Evolutionary conservation across 768 basidiomycete genomes (phyloP), one percentile per base, ranked within the genome.

Genomic region (Mycena epipterygia): DNA sequence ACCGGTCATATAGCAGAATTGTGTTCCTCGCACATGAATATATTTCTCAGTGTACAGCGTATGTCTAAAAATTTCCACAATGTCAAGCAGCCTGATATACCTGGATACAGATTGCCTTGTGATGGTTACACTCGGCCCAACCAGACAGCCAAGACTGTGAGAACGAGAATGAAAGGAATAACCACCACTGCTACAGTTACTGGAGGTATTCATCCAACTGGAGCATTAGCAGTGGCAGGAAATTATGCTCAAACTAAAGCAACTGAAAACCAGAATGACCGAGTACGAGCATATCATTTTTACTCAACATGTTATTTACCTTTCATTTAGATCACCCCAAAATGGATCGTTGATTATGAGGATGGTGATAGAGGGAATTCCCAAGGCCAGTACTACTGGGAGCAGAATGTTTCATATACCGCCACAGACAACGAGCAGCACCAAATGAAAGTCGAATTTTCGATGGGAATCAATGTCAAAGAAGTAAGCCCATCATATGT

Each of bases 1-100:
- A 64, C 21, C 49, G 51, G 35, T 64, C 62, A 23, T 44, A 64
- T 33, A 64, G 62, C 62, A 64, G 51, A 6, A 42, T 64, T 27
- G 51, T 27, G 7, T 55, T 64, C 29, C 16, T 53, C 21, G 62
- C 19, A 13, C 39, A 35, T 17, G 39, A n/a, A 5, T 41, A 25
- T 53, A 64, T 64, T 29, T 64, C 51, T 42, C 1, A 17, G 1
- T 52, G 62, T 11, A 51, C 25, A 19, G 1, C 25, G 61, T 63
- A 51, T 8, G 60, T 37, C 13, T 51, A 3, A n/a, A 8, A 35
- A 25, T 25, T 5, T 30, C 5, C 6, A n/a, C n/a, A n/a, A n/a
- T n/a, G n/a, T 7, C 17, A n/a, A 17, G 1, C 9, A 41, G 14
- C 19, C 59, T 61, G 30, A 61, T 32, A 46, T 19, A n/a, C 12